Evolutionary conservation across 768 basidiomycete species (phyloP).

Genomic region (Gloeopeniophorella convolvens): DNA sequence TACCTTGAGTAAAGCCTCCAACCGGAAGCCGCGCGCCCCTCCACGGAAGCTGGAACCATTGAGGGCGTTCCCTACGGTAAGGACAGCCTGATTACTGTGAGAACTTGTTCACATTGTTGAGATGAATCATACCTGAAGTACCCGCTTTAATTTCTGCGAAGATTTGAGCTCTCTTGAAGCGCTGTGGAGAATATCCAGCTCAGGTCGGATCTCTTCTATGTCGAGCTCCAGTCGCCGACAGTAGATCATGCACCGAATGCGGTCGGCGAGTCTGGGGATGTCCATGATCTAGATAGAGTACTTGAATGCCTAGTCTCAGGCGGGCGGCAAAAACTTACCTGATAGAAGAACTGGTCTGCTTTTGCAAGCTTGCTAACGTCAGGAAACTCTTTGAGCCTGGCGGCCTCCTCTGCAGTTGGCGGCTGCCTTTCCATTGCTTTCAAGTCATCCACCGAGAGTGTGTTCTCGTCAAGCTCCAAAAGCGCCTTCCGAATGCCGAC

Average conservation of each 20-base stretch:
- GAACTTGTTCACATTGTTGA: neutral
- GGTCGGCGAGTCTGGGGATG: constrained; percentile 67
- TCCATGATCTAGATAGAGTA: constrained; percentile 53
- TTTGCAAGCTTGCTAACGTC: constrained; percentile 71
- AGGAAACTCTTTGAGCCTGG: constrained; percentile 60
- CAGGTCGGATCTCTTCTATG: constrained; percentile 77
- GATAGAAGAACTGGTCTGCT: constrained; percentile 76
- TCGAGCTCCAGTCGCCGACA: constrained; percentile 77
- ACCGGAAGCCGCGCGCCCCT: constrained; percentile 75
- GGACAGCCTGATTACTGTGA: constrained; percentile 46
- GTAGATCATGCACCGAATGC: constrained; percentile 80
- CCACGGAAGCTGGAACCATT: constrained; percentile 83
- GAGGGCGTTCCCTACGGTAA: constrained; percentile 74
- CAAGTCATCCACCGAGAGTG: constrained; percentile 66
- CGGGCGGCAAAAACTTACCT: constrained; percentile 39
- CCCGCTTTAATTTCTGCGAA: constrained; percentile 59
- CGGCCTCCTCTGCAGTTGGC: constrained; percentile 79
- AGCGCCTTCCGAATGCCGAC: constrained; percentile 65
- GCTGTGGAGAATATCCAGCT: constrained; percentile 63
- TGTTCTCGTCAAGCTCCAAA: constrained; percentile 62
- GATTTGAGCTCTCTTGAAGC: constrained; percentile 64
- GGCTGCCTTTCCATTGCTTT: constrained; percentile 66
- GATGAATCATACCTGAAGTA: constrained; percentile 49
- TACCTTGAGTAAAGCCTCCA: constrained; percentile 80
- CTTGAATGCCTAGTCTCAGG: neutral